Base-by-base conservation (phyloP, 768 basidiomycete genomes). In the Lentinula aciculospora region DNA sequence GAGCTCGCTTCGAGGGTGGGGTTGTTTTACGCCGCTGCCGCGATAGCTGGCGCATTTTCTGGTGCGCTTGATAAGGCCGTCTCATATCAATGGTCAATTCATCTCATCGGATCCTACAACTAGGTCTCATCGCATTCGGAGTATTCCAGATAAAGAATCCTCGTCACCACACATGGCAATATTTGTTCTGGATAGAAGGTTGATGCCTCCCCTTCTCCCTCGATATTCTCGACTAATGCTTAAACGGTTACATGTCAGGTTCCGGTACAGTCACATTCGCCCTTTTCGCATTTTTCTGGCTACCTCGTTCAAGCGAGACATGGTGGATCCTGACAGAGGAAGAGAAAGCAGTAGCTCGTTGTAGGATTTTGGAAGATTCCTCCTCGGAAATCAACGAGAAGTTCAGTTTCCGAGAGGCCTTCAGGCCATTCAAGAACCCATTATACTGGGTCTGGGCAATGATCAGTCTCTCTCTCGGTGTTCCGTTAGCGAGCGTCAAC, bases 111-210 rank as follows among this genome's bases (percentile, higher is more conserved):
- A 27, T 32, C 27, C 23, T n/a, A n/a, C n/a, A n/a, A n/a, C 29
- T 39, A 71, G 77, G 78, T 44, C 71, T 80, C 12, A 75, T 80
- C 49, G 77, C 79, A 1, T 81, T 76, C 60, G 80, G 77, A 31
- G 76, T 78, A n/a, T 82, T 82, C 62, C 78, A 80, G 27, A 74
- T 81, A 23, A 57, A 74, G 19, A 65, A 71, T 56, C 56, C 70
- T 3, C 72, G 69, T 19, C 73, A 80, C 60, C 71, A 79, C 61
- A 69, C 73, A 4, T 82, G 80, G 80, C 78, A 81, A 64, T 80
- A 74, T 60, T 62, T 81, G 27, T 81, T 81, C 62, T 76, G 79
- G 76, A 77, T 81, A 47, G 79, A 81, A 71, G 81, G 79, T 68
- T 55, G 62, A 25, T 7, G 45, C 36, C 19, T 15, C 1, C 13